Conservation (phyloP, 179 eudicot genomes). For the Silene vulgaris region DNA sequence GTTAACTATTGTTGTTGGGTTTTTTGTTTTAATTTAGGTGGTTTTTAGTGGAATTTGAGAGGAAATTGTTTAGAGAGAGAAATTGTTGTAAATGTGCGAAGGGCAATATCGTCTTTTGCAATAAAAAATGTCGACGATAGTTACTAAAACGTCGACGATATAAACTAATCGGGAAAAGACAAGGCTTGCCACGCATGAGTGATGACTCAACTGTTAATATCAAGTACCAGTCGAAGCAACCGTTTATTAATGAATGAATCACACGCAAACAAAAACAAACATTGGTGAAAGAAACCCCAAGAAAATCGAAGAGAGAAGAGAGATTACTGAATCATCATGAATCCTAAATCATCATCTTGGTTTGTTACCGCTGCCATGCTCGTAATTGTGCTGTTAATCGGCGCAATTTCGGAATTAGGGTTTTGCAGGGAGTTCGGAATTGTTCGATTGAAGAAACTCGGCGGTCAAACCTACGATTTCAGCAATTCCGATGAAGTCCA, state of each 20-base stretch:
- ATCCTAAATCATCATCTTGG: constrained; percentile 13
- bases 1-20: too few relatives aligned
- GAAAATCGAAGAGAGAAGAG: not conserved
- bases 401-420: constrained; percentile 21
- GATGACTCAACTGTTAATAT: too few relatives aligned
- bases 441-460: constrained; percentile 27
- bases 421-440: constrained; percentile 25
- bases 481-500: constrained; percentile 21
- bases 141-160: too few relatives aligned
- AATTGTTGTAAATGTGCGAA: too few relatives aligned
- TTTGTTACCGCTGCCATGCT: not conserved
- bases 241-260: not conserved
- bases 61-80: too few relatives aligned
- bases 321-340: constrained; percentile 7
- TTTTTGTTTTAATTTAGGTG: too few relatives aligned
- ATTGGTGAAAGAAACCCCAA: constrained; percentile 17
- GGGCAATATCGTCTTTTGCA: too few relatives aligned
- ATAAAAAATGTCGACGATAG: too few relatives aligned
- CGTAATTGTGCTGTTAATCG: constrained; percentile 10
- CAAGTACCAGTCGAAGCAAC: too few relatives aligned
- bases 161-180: too few relatives aligned
- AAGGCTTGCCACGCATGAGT: too few relatives aligned
- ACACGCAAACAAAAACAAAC: not conserved
- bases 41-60: too few relatives aligned
- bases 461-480: constrained; percentile 11